Conservation (phyloP, 352 stramenopile species). For the Phytophthora ohioensis region DNA sequence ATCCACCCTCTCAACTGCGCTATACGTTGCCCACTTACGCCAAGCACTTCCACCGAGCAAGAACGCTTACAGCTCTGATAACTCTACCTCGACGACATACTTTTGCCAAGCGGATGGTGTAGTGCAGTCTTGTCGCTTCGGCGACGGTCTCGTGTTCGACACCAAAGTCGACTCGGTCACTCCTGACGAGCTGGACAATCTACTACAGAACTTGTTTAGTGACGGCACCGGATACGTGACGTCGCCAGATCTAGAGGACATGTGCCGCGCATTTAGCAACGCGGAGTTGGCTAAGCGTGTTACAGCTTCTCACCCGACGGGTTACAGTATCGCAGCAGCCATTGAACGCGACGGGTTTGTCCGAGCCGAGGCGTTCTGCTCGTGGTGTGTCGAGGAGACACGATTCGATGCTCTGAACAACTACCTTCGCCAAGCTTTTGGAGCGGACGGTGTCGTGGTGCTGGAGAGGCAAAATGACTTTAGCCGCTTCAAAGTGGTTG, state of each 20-base stretch:
- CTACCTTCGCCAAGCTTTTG: constrained; percentile 42
- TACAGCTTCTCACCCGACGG: constrained; percentile 56
- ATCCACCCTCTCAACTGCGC: too few relatives aligned
- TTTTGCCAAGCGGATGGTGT: too few relatives aligned
- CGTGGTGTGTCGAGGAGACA: constrained; percentile 69
- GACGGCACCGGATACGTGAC: constrained; percentile 41
- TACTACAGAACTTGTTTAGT: constrained; percentile 14
- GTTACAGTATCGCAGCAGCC: constrained; percentile 53
- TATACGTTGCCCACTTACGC: too few relatives aligned
- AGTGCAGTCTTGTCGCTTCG: constrained; percentile 6
- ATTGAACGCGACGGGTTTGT: constrained; percentile 53
- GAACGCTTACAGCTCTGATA: too few relatives aligned
- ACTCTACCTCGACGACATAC: too few relatives aligned
- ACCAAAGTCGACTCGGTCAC: constrained; percentile 40
- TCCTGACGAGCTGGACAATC: constrained; percentile 35
- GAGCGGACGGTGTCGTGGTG: constrained; percentile 1
- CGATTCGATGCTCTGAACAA: constrained; percentile 41
- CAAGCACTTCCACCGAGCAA: too few relatives aligned
- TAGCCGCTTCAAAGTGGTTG: constrained; percentile 55
- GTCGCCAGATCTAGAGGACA: constrained; percentile 26
- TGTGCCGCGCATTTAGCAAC: constrained; percentile 50
- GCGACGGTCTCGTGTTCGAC: constrained; percentile 88
- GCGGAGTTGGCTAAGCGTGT: constrained; percentile 44
- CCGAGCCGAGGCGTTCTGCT: constrained; percentile 41
- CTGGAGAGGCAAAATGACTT: constrained; percentile 58